phyloP scores from a whole-genome alignment of 2,329 filamentous ascomycete genomes.

The Botryotinia narcissicola region DNA sequence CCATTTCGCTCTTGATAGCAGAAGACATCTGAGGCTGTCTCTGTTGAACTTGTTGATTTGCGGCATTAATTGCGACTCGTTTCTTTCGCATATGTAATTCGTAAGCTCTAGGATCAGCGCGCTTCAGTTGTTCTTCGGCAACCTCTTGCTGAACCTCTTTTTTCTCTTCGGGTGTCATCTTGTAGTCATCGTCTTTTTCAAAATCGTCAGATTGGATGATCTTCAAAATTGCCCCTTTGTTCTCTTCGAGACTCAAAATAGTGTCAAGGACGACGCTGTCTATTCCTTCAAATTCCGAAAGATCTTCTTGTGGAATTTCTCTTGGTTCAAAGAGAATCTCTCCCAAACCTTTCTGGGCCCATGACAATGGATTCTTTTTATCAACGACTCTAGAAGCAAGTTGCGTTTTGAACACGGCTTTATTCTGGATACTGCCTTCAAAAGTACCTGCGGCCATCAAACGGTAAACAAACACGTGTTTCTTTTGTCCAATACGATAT shows the following conservation, averaged over 20 bases:
- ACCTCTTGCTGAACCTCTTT: slow-evolving; percentile 51
- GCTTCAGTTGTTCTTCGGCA: slow-evolving; percentile 37
- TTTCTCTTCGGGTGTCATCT: slow-evolving; percentile 60
- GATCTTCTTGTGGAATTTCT: slow-evolving; percentile 49
- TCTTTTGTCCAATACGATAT: slow-evolving; percentile 80
- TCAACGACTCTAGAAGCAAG: slow-evolving; percentile 79
- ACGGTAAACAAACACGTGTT: slow-evolving; percentile 80
- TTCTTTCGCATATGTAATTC: slow-evolving; percentile 8
- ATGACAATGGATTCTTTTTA: slow-evolving; percentile 71
- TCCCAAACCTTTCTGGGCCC: slow-evolving; percentile 52
- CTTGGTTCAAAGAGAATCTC: slow-evolving; percentile 61
- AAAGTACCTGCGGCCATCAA: slow-evolving; percentile 76
- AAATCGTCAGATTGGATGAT: slow-evolving; percentile 72
- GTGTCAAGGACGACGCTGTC: slow-evolving; percentile 59
- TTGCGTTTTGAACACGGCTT: slow-evolving; percentile 77
- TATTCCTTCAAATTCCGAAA: slow-evolving; percentile 55
- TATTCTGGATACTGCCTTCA: slow-evolving; percentile 71
- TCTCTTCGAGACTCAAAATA: slow-evolving; percentile 25
- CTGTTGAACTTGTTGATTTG: neutral
- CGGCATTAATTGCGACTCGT: neutral
- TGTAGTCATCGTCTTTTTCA: slow-evolving; percentile 64
- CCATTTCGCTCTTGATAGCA: neutral
- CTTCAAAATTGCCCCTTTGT: slow-evolving; percentile 44
- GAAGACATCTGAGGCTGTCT: neutral
- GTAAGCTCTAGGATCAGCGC: slow-evolving; percentile 31